These are phyloP conservation scores for Glaciozyma martinii DNA, from an alignment of 768 basidiomycete genomes.

Conservation along the genomic window DNA sequence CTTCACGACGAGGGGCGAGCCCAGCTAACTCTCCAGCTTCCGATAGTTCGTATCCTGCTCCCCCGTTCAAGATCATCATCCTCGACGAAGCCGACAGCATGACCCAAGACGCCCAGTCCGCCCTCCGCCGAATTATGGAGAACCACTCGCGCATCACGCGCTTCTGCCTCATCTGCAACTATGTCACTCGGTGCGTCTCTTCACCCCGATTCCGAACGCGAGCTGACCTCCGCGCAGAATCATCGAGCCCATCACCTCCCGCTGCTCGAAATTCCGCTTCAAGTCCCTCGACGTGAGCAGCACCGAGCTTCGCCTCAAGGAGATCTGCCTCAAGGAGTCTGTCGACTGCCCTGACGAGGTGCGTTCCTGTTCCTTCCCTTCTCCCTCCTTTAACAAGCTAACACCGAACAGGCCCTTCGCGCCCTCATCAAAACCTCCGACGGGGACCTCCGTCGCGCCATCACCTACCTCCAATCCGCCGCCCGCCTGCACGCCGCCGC, in stretches of 20 bases:
- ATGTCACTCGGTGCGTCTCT: constrained; percentile 75
- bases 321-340: constrained; percentile 70
- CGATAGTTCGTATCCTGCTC: constrained; percentile 68
- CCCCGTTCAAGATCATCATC: constrained; percentile 97
- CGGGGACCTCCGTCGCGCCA: constrained; percentile 91
- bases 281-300: constrained; percentile 76
- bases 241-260: constrained; percentile 95
- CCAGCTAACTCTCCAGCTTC: too few species aligned
- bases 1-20: too few species aligned
- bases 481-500: constrained; percentile 60
- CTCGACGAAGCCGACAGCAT: constrained; percentile 98
- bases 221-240: constrained; percentile 51
- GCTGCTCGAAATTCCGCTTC: constrained; percentile 98
- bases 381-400: not conserved
- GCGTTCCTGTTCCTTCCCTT: constrained; percentile 19
- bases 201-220: too few species aligned
- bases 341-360: constrained; percentile 46
- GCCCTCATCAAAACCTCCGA: constrained; percentile 69
- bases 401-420: constrained; percentile 47
- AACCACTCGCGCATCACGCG: constrained; percentile 94
- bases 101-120: constrained; percentile 98
- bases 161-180: constrained; percentile 98
- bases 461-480: constrained; percentile 95
- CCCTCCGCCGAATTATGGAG: constrained; percentile 97
- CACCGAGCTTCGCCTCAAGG: constrained; percentile 60